Evolutionary conservation across 2,329 filamentous ascomycete species (phyloP), one percentile per base, ranked within the genome.

Genomic region (Clonostachys byssicola): DNA sequence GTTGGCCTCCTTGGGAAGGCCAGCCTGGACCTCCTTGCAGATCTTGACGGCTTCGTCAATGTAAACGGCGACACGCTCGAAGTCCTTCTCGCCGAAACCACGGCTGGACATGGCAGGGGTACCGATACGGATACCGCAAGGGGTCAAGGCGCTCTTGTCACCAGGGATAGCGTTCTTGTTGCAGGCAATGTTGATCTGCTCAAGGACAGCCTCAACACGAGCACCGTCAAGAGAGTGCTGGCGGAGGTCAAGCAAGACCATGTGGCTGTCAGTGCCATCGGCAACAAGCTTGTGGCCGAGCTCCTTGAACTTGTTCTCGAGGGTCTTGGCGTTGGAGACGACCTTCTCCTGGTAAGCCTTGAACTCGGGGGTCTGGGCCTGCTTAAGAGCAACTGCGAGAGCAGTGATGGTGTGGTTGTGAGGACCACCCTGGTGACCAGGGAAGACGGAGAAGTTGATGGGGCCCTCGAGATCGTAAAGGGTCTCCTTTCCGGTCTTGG

Each of bases 361-460:
- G 82, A 97, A 99, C 57, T 97, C 92, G 47, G 87, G 83, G 45
- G 83, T 86, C 58, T 90, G 85, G 20, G 94, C 92, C 76, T 99
- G 94, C 76, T 96, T 92, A 55, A 99, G 80, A 41, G 94, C 94
- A 49, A 99, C 94, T 35, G 94, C 86, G 53, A 99, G 81, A 44
- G 94, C 94, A 52, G 92, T 97, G 74, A 99, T 99, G 66, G 94
- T 99, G 83, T 99, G 94, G 79, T 99, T 99, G 81, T 99, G 94
- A 46, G 94, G 94, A 34, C 94, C 94, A 64, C 94, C 94, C 76
- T 99, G 94, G 77, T 99, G 94, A 52, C 94, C 94, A 48, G 94
- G 94, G 83, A 99, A 99, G 67, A 99, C 94, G 49, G 94, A 97
- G 71, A 95, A 92, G 78, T 99, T 99, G 79, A 99, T 99, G 48